phyloP scores from a whole-genome alignment of 257 asterid species.

The Scutellaria barbata region DNA sequence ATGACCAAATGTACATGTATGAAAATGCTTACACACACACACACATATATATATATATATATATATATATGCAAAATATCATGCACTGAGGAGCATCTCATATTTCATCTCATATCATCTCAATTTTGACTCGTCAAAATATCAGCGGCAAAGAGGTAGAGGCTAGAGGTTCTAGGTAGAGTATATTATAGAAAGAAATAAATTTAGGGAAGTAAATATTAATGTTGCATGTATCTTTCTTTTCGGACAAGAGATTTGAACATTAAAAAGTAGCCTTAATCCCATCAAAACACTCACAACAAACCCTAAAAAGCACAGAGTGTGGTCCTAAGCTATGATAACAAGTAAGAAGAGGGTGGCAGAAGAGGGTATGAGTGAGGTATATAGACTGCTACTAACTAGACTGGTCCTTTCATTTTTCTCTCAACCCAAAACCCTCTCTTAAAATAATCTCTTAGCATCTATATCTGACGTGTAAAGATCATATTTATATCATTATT shows the following conservation, averaged over 20 bases:
- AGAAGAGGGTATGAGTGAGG: slow-evolving; percentile 32
- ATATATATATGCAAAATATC: no score
- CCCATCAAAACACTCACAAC: slow-evolving; percentile 7
- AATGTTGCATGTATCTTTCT: slow-evolving; percentile 24
- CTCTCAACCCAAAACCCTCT: background rate
- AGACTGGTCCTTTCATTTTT: slow-evolving; percentile 41
- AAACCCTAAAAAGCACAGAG: slow-evolving; percentile 28
- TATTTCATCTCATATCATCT: no score
- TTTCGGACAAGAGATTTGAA: slow-evolving; percentile 28
- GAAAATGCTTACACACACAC: no score
- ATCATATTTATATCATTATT: no score
- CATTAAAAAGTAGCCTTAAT: slow-evolving; percentile 17
- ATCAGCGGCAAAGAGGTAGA: background rate
- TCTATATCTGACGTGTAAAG: no score
- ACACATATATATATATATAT: no score
- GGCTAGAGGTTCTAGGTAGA: background rate
- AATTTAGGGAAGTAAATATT: no score
- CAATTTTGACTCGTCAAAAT: slow-evolving; percentile 12
- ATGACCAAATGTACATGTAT: no score
- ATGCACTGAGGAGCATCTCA: no score
- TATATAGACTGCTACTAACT: slow-evolving; percentile 21
- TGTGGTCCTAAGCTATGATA: slow-evolving; percentile 37
- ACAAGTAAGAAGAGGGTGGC: slow-evolving; percentile 13
- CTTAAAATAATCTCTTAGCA: no score
- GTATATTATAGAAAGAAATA: no score